These are phyloP conservation scores for Carnegiea gigantea DNA, from an alignment of 179 eudicot species.

Conservation along the genomic window DNA sequence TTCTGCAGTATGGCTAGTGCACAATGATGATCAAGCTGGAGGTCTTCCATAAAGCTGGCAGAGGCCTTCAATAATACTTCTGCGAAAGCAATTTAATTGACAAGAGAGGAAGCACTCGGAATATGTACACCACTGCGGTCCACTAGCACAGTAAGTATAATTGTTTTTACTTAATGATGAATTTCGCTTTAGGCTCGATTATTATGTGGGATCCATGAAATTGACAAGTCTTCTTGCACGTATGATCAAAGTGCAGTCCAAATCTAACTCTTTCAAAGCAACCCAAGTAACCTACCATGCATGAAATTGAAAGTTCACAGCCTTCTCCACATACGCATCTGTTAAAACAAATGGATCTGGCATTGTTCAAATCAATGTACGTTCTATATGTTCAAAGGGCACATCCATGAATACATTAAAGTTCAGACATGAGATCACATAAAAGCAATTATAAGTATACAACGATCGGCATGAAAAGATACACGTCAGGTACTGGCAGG, in stretches of 20 bases:
- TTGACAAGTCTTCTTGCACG: constrained; percentile 18
- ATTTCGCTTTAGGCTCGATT: constrained; percentile 12
- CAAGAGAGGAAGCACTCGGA: constrained; percentile 16
- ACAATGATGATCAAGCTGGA: constrained; percentile 8
- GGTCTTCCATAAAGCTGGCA: not conserved
- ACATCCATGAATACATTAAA: too few species aligned
- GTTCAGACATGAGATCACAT: too few species aligned
- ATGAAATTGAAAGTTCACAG: constrained; percentile 2
- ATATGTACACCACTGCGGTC: constrained; percentile 20
- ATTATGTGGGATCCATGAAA: constrained; percentile 1
- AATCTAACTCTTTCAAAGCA: constrained; percentile 9
- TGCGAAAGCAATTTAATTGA: constrained; percentile 15
- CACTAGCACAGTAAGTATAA: constrained; percentile 14
- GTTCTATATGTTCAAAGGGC: too few species aligned
- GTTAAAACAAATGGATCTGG: not conserved
- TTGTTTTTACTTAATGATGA: not conserved
- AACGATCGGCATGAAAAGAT: not conserved
- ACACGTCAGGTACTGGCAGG: not conserved
- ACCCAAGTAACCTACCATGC: not conserved
- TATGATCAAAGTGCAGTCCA: constrained; percentile 10
- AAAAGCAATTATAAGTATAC: not conserved
- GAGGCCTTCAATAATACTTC: constrained; percentile 14
- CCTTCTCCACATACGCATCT: not conserved
- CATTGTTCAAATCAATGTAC: not conserved
- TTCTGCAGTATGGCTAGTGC: constrained; percentile 2